Evolutionary conservation across 805 yeast genomes (phyloP).

Genomic region (Wickerhamomyces pijperi): DNA sequence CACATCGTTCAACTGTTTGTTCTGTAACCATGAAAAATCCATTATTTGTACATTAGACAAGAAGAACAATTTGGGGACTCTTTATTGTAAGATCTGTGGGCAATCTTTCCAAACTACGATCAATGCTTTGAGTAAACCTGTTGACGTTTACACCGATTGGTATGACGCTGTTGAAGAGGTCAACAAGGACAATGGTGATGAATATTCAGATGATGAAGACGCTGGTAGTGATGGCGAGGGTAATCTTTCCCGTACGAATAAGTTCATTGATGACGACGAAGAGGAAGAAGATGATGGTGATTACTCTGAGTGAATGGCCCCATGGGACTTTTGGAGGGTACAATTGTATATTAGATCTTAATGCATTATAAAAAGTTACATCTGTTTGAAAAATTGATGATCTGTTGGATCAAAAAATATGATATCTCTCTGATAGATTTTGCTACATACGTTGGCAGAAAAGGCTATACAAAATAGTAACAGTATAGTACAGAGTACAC

Average conservation of each 20-base stretch:
- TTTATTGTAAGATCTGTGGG: slow-evolving; percentile 89
- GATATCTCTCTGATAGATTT: too few relatives aligned
- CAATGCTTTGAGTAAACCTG: slow-evolving; percentile 70
- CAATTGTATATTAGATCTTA: slow-evolving; percentile 2
- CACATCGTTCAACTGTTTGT: slow-evolving; percentile 78
- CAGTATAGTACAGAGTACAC: too few relatives aligned
- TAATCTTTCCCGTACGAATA: slow-evolving; percentile 10
- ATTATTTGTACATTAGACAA: slow-evolving; percentile 84
- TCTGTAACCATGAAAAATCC: slow-evolving; percentile 91
- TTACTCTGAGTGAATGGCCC: slow-evolving; percentile 13
- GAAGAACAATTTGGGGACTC: slow-evolving; percentile 70
- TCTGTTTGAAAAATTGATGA: neutral
- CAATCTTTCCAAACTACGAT: slow-evolving; percentile 86
- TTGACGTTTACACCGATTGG: slow-evolving; percentile 95
- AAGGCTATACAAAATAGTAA: too few relatives aligned
- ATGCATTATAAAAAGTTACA: neutral
- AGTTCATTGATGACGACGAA: slow-evolving; percentile 16
- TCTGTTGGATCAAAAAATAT: too few relatives aligned
- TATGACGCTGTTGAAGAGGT: slow-evolving; percentile 86
- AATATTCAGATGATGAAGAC: slow-evolving; percentile 15
- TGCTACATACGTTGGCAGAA: too few relatives aligned
- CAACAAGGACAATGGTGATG: slow-evolving; percentile 25
- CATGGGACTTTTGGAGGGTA: too few relatives aligned
- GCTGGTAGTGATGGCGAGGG: slow-evolving; percentile 6
- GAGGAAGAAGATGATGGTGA: slow-evolving; percentile 19